Percentiles rank a stretch among this genome's conserved stretches.
These are phyloP conservation scores for Telopea speciosissima DNA, from an alignment of 177 flowering plant species.

Conservation along the genomic window DNA sequence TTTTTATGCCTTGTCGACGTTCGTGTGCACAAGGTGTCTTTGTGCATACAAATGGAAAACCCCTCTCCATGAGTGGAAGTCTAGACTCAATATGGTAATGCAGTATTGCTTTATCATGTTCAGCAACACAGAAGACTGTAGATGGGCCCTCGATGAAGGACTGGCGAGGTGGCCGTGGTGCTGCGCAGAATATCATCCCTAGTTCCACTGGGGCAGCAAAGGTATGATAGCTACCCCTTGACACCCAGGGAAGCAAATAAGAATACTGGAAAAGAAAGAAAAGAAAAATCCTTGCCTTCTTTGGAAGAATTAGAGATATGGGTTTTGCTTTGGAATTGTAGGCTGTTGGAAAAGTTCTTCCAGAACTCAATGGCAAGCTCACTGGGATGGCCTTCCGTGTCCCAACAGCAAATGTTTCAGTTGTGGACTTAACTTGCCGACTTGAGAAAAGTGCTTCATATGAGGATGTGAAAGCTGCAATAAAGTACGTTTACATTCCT, in stretches of 20 bases:
- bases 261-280: no score
- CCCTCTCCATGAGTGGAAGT: no score
- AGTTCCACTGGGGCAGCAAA: constrained; percentile 92
- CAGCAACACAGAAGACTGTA: constrained; percentile 89
- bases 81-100: neutral
- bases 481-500: constrained; percentile 46
- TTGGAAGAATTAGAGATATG: neutral
- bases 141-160: constrained; percentile 90
- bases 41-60: no score
- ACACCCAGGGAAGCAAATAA: no score
- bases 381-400: constrained; percentile 99
- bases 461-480: constrained; percentile 85
- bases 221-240: constrained; percentile 26
- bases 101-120: constrained; percentile 14
- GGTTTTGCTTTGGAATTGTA: constrained; percentile 19
- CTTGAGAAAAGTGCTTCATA: constrained; percentile 86
- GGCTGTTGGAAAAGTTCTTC: constrained; percentile 98
- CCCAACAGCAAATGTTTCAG: constrained; percentile 94
- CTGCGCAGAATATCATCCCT: constrained; percentile 75
- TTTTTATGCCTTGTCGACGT: constrained; percentile 17
- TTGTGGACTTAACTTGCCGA: constrained; percentile 89
- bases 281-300: neutral
- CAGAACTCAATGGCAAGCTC: constrained; percentile 90
- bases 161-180: constrained; percentile 87
- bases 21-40: constrained; percentile 6